Base-by-base conservation (phyloP, 768 basidiomycete species). In the Pisolithus tinctorius region DNA sequence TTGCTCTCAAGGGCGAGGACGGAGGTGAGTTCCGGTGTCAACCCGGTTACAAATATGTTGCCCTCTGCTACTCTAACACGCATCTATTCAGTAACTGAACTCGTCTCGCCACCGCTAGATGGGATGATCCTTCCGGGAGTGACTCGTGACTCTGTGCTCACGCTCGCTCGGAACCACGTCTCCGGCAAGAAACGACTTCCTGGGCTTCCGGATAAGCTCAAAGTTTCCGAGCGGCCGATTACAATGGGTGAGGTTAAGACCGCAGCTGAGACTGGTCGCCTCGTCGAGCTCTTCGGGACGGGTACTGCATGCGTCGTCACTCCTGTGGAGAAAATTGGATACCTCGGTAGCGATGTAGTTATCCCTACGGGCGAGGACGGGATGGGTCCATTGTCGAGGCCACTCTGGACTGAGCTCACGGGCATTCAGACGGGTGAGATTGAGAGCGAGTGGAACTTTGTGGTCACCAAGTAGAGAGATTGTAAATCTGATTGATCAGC, bases 391-490 rank as follows among this genome's bases (percentile, higher is more conserved):
- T 77, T 73, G 34, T 76, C 82, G 30, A 67, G 69, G 46, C 72
- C 73, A 6, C 65, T 82, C 27, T 72, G 78, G 65, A 71, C 70
- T 46, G 68, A 76, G 52, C 73, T 83, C 2, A 69, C 72, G 8
- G 78, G 72, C 5, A 82, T 88, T 49, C 91, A 95, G 69, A 84
- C 82, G 55, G 92, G 92, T 4, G 68, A 70, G 55, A 83, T 92
- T 50, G 71, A 78, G 41, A 88, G 87, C 64, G 81, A 85, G 27
- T 95, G 92, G 92, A 87, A 82, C 62, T 82, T 87, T 25, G 63
- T 75, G 8, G 78, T 76, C 5, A 41, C 55, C 37, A 59, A 68
- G 50, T 66, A 63, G 48, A 38, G 25, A 6, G 16, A 4, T 23
- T 41, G 17, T 41, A 41, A 7, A 20, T 23, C 17, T 23, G 17